Base-by-base conservation (phyloP, 108 stramenopile species). In the Epithemia pelagica region DNA sequence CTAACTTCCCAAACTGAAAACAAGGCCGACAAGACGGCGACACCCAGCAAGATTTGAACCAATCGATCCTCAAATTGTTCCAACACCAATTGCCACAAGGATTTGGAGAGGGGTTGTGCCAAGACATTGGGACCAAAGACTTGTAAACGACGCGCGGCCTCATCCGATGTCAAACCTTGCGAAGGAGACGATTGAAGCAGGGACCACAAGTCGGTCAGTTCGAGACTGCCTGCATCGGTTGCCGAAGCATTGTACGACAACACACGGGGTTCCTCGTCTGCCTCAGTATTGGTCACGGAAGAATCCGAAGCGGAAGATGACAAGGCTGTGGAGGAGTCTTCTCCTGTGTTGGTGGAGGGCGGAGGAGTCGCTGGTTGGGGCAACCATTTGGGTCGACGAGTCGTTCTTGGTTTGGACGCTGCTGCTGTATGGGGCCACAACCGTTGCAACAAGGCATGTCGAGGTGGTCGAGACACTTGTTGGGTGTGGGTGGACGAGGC, bases 21-120 rank as follows among this genome's bases (percentile, higher is more conserved):
- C 28, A 89, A 51, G 19, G 71, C 87, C 28, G 76, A 78, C n/a
- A 89, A 57, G 2, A 80, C 60, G 7, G 94, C 94, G 5, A 91
- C 91, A 1, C 74, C 71, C 64, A 92, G 66, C 71, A 92, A 71
- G 58, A 92, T 92, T 73, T 86, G 80, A n/a, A 95, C 94, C 28
- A 95, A 69, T 52, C 83, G 82, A 73, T 95, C 94, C 54, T 92
- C 82, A 68, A 95, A 95, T 75, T 95, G 93, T 77, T 90, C 86
- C 30, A 70, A 65, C 69, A 95, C 76, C 51, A 90, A 74, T 1
- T 69, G 52, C 65, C 74, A 78, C 27, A 78, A 58, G 23, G 84
- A 77, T 69, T 79, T 76, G 57, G 68, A 61, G 2, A 68, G 65
- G 0, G 85, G 71, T 60, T 72, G 63, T 29, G 74, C 65, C 30